These are phyloP conservation scores for Fusarium sp. DNA, from an alignment of 2,329 filamentous ascomycete species.

Conservation along the genomic window DNA sequence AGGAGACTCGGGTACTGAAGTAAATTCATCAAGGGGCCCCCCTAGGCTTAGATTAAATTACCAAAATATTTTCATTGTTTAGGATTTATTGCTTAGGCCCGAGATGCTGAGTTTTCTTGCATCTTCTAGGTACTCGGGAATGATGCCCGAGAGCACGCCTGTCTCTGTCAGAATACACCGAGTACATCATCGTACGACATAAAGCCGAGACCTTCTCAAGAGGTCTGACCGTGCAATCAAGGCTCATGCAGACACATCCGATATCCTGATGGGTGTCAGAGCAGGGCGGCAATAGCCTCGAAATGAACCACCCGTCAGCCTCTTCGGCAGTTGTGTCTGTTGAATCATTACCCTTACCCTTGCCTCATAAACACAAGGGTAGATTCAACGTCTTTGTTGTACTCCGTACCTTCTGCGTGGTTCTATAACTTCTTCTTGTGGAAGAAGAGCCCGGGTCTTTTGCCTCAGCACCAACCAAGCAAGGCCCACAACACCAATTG, in stretches of 20 bases:
- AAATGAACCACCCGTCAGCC: neutral
- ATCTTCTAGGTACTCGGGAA: neutral
- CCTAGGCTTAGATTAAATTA: neutral
- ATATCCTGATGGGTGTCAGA: neutral
- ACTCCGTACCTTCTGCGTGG: neutral
- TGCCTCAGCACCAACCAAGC: neutral
- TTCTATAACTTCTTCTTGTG: neutral
- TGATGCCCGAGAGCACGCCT: neutral
- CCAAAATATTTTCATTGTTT: neutral
- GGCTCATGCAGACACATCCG: neutral
- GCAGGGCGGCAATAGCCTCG: neutral
- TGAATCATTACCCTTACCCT: slow-evolving; percentile 4
- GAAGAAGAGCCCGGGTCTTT: neutral
- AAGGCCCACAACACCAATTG: neutral
- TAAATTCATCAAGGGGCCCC: neutral
- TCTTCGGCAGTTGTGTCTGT: slow-evolving; percentile 14
- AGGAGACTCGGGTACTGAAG: neutral
- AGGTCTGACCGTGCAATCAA: slow-evolving; percentile 5
- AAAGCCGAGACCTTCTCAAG: neutral
- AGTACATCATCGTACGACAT: neutral
- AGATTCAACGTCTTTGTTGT: neutral
- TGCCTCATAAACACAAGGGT: neutral
- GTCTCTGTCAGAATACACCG: neutral
- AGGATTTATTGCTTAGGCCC: neutral
- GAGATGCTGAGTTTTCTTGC: neutral